Evolutionary conservation across 495 filamentous ascomycete genomes (phyloP), one percentile per base, ranked within the genome.

Genomic region (Penicillium goetzii): DNA sequence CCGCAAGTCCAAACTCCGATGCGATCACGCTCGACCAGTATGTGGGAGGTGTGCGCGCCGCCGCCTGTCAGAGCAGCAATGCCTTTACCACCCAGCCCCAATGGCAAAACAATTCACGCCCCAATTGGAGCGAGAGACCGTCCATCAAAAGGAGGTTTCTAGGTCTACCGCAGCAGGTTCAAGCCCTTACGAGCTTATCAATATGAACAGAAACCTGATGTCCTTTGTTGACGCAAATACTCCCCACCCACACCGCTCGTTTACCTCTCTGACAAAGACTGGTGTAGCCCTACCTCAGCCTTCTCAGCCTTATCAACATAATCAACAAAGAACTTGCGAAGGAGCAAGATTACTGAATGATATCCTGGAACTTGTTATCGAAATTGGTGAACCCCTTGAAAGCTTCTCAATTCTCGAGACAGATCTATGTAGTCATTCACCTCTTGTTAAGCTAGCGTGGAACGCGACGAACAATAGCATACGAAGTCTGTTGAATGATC

Each of bases 1-100:
- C 28, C 49, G 49, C 25, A 51, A 51, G 21, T 51, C 49, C 11
- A 51, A 51, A 51, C 49, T 51, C n/a, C 49, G 49, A 15, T 51
- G 49, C 12, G 49, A 51, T 26, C 49, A 51, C 14, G 12, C 15
- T 9, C 49, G 49, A 17, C 49, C 49, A 30, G 49, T 51, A 17
- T 51, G 49, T 30, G 49, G 49, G 12, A 51, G 49, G 6, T 51
- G 49, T 51, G 25, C 11, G 23, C 49, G 21, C 11, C 49, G 49
- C 23, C 23, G 49, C 9, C 28, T 51, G 25, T 26, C 49, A 7
- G 49, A 30, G 49, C 23, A 51, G 6, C 49, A 51, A 30, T 51
- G 49, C 49, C 49, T 51, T 12, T 51, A 51, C 25, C 49, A 51
- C 21, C 49, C 49, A 51, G 49, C 49, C 28, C 49, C 49, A 9